phyloP scores from a whole-genome alignment of 2,329 filamentous ascomycete genomes.

The Trematosphaeria pertusa region DNA sequence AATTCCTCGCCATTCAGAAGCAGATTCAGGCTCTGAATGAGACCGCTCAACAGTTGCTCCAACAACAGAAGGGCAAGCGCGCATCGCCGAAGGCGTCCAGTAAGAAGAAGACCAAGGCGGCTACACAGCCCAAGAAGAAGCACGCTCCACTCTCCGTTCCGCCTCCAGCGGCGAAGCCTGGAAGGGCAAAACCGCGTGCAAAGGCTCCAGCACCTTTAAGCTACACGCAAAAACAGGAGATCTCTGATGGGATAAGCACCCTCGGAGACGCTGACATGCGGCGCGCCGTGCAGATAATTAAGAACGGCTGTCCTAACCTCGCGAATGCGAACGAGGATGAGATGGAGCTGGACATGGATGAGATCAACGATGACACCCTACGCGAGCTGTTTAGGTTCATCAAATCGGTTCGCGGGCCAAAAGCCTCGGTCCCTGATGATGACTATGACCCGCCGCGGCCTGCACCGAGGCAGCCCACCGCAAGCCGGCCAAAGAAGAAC shows the following conservation, averaged over 20 bases:
- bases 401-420: slow-evolving; percentile 49
- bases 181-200: slow-evolving; percentile 55
- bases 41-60: slow-evolving; percentile 65
- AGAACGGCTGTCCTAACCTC: slow-evolving; percentile 78
- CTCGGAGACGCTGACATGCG: slow-evolving; percentile 80
- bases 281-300: slow-evolving; percentile 87
- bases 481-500: slow-evolving; percentile 71
- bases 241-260: slow-evolving; percentile 83
- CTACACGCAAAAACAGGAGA: slow-evolving; percentile 86
- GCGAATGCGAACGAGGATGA: slow-evolving; percentile 62
- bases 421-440: slow-evolving; percentile 52
- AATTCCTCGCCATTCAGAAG: slow-evolving; percentile 61
- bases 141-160: slow-evolving; percentile 34
- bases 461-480: slow-evolving; percentile 43
- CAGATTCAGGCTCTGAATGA: slow-evolving; percentile 72
- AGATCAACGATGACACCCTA: slow-evolving; percentile 62
- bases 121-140: slow-evolving; percentile 34
- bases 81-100: slow-evolving; percentile 56
- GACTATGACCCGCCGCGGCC: slow-evolving; percentile 56
- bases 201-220: slow-evolving; percentile 72
- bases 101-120: slow-evolving; percentile 55
- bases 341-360: slow-evolving; percentile 71
- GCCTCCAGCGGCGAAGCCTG: slow-evolving; percentile 35
- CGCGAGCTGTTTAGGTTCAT: slow-evolving; percentile 64
- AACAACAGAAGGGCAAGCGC: slow-evolving; percentile 58